Percentiles rank a stretch among this genome's conserved stretches.
These are phyloP conservation scores for Hypoxylon sp. DNA, from an alignment of 2,329 filamentous ascomycete genomes.

Conservation along the genomic window DNA sequence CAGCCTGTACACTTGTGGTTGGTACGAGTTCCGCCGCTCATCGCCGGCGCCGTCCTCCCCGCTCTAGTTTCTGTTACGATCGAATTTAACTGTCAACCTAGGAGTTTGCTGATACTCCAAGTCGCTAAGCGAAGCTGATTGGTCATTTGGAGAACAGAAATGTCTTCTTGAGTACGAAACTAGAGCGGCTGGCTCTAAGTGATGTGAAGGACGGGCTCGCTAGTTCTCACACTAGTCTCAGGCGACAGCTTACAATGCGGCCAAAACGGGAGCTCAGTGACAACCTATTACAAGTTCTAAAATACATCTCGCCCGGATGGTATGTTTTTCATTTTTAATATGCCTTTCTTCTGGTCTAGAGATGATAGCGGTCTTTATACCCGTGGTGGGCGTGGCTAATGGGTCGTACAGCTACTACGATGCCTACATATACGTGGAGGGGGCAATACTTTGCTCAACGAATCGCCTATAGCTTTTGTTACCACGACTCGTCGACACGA, in stretches of 20 bases:
- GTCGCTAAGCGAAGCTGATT: background rate
- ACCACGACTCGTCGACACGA: conserved; percentile 23
- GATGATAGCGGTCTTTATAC: background rate
- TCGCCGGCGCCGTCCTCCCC: background rate
- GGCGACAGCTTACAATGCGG: background rate
- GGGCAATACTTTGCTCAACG: conserved; percentile 24
- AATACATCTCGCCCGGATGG: background rate
- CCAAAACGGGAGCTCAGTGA: background rate
- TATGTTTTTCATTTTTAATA: conserved; percentile 1
- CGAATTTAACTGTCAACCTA: background rate
- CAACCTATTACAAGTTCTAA: background rate
- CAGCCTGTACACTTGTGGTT: background rate
- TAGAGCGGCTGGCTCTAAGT: background rate
- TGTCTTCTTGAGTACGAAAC: background rate
- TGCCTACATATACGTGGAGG: too few relatives aligned
- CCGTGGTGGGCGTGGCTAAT: too few relatives aligned
- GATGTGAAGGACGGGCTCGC: background rate
- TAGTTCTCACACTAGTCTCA: background rate
- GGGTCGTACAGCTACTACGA: conserved; percentile 13
- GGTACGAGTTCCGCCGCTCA: conserved; percentile 4
- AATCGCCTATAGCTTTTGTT: conserved; percentile 11
- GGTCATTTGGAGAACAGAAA: background rate
- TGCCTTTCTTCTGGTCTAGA: background rate
- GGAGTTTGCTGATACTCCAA: background rate
- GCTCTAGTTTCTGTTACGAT: background rate